Percentiles rank a stretch among this genome's conserved stretches.
phyloP scores from a whole-genome alignment of 2,329 filamentous ascomycete species.

The Aspergillus fumigatiaffinis region DNA sequence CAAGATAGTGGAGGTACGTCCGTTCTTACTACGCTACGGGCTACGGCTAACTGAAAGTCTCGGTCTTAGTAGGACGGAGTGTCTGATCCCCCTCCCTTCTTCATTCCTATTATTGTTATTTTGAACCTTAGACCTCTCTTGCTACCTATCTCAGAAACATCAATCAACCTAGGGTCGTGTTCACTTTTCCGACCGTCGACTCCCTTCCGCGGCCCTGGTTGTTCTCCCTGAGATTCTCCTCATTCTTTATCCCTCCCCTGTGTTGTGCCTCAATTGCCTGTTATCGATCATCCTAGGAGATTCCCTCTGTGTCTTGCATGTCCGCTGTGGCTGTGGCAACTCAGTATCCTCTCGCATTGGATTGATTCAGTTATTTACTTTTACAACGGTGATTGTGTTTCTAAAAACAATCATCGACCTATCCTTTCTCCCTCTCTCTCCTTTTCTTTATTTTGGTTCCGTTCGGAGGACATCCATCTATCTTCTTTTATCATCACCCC shows the following conservation, averaged over 20 bases:
- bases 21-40: too few relatives aligned
- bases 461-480: constrained; percentile 3
- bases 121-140: neutral
- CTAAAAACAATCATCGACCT: constrained; percentile 9
- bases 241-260: neutral
- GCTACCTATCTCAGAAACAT: neutral
- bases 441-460: constrained; percentile 3
- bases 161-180: constrained; percentile 7
- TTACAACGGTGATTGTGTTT: constrained; percentile 2
- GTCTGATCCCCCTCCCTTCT: constrained; percentile 6
- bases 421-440: constrained; percentile 1
- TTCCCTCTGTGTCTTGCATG: constrained; percentile 9
- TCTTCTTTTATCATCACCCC: constrained; percentile 3
- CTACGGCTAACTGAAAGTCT: neutral
- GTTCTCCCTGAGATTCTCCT: neutral
- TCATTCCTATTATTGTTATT: constrained; percentile 13
- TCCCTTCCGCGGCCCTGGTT: constrained; percentile 7
- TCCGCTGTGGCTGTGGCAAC: constrained; percentile 26
- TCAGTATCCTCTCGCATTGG: constrained; percentile 17
- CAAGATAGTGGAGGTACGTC: neutral
- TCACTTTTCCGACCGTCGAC: constrained; percentile 2
- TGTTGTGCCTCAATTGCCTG: neutral
- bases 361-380: constrained; percentile 5
- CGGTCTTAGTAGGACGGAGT: neutral
- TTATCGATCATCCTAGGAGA: neutral